Conservation (phyloP, 2,329 filamentous ascomycete genomes). For the Fusarium lyarnte region DNA sequence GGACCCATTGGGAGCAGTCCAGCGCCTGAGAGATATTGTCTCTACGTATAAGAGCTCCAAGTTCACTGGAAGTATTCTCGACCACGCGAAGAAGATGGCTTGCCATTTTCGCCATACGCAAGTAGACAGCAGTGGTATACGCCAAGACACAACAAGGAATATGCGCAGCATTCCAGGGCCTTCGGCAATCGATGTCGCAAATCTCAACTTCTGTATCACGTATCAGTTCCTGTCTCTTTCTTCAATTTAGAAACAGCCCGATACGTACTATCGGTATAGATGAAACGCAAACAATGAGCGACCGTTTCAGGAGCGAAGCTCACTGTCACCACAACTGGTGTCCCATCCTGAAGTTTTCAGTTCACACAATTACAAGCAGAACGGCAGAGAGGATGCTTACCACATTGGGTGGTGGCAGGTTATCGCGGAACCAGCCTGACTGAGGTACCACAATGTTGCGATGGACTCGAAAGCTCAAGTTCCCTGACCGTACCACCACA, state of each 20-base stretch:
- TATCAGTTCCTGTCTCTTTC: not conserved
- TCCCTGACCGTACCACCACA: slow-evolving; percentile 42
- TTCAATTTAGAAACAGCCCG: not conserved
- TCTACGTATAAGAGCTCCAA: slow-evolving; percentile 35
- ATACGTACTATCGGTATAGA: slow-evolving; percentile 50
- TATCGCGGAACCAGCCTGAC: slow-evolving; percentile 49
- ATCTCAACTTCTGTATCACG: slow-evolving; percentile 41
- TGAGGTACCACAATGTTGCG: slow-evolving; percentile 47
- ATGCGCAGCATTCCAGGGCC: slow-evolving; percentile 43
- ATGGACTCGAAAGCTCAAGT: slow-evolving; percentile 44
- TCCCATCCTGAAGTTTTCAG: slow-evolving; percentile 42
- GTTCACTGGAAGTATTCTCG: slow-evolving; percentile 38
- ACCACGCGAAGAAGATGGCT: slow-evolving; percentile 42
- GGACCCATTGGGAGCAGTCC: slow-evolving; percentile 27
- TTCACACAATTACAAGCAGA: not conserved
- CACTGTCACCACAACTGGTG: slow-evolving; percentile 41
- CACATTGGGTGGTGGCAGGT: slow-evolving; percentile 43
- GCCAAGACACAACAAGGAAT: slow-evolving; percentile 47
- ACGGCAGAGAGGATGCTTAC: slow-evolving; percentile 29
- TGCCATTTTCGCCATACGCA: slow-evolving; percentile 45
- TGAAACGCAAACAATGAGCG: slow-evolving; percentile 47
- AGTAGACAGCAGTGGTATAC: slow-evolving; percentile 46
- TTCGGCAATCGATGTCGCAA: slow-evolving; percentile 39
- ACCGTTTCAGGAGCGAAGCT: slow-evolving; percentile 40
- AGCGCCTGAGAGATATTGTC: slow-evolving; percentile 24